Base-by-base conservation (phyloP, 495 filamentous ascomycete genomes). In the Umbilicaria muhlenbergii region DNA sequence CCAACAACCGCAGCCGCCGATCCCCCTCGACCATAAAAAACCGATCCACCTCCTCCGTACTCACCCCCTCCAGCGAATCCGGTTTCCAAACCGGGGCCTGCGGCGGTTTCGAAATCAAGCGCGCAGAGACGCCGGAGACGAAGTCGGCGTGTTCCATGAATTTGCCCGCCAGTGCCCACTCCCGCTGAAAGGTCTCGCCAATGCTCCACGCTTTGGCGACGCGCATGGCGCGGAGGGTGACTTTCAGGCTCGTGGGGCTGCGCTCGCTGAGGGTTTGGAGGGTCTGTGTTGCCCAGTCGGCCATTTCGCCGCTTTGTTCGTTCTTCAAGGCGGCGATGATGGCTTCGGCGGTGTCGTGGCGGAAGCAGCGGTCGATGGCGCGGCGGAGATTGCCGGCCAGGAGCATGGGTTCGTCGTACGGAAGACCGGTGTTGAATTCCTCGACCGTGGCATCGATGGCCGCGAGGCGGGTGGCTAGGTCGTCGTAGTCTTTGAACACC, bases 121-220 rank as follows among this genome's bases (percentile, higher is more conserved):
- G 69, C 19, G 86, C 78, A 42, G 73, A 74, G 36, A 96, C 88
- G 34, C 91, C 91, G 59, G 85, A 78, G 37, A 73, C 73, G 59
- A 96, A 98, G 59, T 98, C 91, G 4, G 75, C 80, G 53, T 84
- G 75, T 31, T 62, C 57, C 89, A 96, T 94, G 68, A 96, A 95
- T 41, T 73, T 70, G 34, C 68, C 56, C 3, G 91, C 84, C 32
- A 96, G 78, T 48, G 75, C 66, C 59, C 86, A 68, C 64, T 98
- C 91, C 32, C 77, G 75, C 54, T 75, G 65, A 69, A 95, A 96
- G 1, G 91, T 76, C 60, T 89, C 71, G 5, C 68, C 57, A 51
- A 96, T 94, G 42, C 60, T 63, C 91, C 91, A 94, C 2, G 65
- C 55, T 46, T 58, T 54, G 43, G 85, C 86, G 19, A 83, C 59